Conservation (phyloP, 148 eudicot species). For the Rheum nobile region DNA sequence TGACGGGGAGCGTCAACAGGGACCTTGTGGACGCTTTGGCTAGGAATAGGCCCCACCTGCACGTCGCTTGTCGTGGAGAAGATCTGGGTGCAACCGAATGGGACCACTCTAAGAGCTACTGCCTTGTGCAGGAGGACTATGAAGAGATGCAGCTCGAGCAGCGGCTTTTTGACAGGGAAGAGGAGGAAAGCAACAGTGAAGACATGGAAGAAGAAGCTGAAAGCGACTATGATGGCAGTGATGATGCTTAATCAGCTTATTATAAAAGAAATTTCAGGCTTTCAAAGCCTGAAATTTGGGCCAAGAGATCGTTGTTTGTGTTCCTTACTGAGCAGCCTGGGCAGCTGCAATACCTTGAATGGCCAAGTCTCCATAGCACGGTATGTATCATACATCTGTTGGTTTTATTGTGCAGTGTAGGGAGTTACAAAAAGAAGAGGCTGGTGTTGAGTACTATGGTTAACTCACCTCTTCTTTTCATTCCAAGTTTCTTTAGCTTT, state of each 20-base stretch:
- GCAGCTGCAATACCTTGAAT: no score
- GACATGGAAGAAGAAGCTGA: slow-evolving; percentile 45
- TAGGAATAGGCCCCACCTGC: slow-evolving; percentile 62
- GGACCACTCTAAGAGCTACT: slow-evolving; percentile 49
- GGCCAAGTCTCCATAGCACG: slow-evolving; percentile 81
- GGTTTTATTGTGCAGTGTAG: no score
- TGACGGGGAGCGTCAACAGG: slow-evolving; percentile 53
- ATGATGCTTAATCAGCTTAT: not conserved
- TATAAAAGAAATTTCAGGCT: slow-evolving; percentile 9
- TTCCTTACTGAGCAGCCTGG: no score
- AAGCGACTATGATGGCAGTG: slow-evolving; percentile 13
- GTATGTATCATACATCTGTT: no score
- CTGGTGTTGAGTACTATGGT: no score
- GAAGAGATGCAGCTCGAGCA: slow-evolving; percentile 83
- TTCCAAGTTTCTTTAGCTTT: no score
- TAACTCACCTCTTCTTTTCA: no score
- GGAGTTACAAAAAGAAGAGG: no score
- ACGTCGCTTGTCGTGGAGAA: slow-evolving; percentile 61
- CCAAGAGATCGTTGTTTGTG: no score
- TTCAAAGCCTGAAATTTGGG: slow-evolving; percentile 65
- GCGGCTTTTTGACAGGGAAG: slow-evolving; percentile 44
- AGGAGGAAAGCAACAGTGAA: slow-evolving; percentile 26
- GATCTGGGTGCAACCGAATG: slow-evolving; percentile 73
- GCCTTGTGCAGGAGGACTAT: slow-evolving; percentile 49
- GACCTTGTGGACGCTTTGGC: slow-evolving; percentile 75